A percentile compares a stretch with the other conserved stretches of the same genome.
phyloP scores from a whole-genome alignment of 306 rosid genomes.

The Begonia peltatifolia region DNA sequence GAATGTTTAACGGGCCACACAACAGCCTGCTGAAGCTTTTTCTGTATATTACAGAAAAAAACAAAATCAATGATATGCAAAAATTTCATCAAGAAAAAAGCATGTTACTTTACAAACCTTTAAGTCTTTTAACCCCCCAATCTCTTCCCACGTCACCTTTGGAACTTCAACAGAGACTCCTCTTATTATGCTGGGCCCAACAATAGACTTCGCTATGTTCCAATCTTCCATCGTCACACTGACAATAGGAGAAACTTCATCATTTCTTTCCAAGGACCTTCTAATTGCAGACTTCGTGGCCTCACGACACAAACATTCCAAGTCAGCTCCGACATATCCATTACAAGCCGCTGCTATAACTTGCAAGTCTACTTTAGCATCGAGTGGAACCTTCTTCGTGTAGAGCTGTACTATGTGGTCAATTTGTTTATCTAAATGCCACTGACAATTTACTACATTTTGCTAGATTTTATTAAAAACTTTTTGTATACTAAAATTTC shows the following conservation, averaged over 20 bases:
- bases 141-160: conserved; percentile 81
- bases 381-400: conserved; percentile 51
- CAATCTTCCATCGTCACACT: no score
- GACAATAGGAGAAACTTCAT: conserved; percentile 20
- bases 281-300: conserved; percentile 40
- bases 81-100: no score
- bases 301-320: conserved; percentile 72
- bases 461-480: no score
- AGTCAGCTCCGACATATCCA: conserved; percentile 93
- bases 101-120: conserved; percentile 38
- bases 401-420: conserved; percentile 42
- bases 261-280: conserved; percentile 35
- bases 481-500: no score
- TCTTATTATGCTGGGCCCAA: no score
- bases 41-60: no score
- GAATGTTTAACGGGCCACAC: conserved; percentile 67
- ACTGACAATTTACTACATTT: no score
- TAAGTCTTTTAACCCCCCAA: conserved; percentile 70
- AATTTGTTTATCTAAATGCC: no score
- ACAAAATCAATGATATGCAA: no score
- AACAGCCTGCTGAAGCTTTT: no score
- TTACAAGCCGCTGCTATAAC: conserved; percentile 72
- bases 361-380: conserved; percentile 37
- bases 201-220: no score
- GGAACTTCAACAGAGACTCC: conserved; percentile 2